A percentile compares a stretch with the other conserved stretches of the same genome.
These are phyloP conservation scores for Friedmanniomyces endolithicus DNA, from an alignment of 495 filamentous ascomycete species.

Conservation along the genomic window DNA sequence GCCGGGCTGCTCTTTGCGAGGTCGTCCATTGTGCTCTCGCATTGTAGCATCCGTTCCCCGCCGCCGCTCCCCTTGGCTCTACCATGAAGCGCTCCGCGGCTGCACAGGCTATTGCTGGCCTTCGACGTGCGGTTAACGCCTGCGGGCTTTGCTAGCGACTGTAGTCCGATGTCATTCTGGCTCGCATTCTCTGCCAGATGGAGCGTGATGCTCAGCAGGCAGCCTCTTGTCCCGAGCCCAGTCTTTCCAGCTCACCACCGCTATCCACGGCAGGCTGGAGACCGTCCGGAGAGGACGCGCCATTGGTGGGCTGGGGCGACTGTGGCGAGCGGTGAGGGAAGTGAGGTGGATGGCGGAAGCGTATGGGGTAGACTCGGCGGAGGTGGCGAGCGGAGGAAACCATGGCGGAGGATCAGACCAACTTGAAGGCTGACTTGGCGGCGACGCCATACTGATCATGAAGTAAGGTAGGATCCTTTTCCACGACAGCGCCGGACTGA, in stretches of 20 bases:
- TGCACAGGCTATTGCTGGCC: constrained; percentile 5
- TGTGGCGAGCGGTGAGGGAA: constrained; percentile 28
- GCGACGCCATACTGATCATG: neutral
- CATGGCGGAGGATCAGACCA: neutral
- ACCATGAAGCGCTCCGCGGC: constrained; percentile 18
- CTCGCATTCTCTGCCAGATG: constrained; percentile 30
- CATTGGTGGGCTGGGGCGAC: constrained; percentile 37
- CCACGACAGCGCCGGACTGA: constrained; percentile 34
- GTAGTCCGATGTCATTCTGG: constrained; percentile 25
- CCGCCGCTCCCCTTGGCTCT: neutral
- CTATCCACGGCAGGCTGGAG: constrained; percentile 39
- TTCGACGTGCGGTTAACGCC: constrained; percentile 11
- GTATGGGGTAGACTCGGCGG: constrained; percentile 29
- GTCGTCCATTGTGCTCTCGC: neutral
- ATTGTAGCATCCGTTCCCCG: neutral
- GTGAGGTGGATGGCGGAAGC: constrained; percentile 31
- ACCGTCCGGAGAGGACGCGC: constrained; percentile 35
- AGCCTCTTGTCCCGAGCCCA: constrained; percentile 26
- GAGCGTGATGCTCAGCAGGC: constrained; percentile 38
- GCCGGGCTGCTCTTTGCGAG: neutral
- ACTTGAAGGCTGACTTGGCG: no score
- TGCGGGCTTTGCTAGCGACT: constrained; percentile 27
- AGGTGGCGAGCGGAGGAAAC: constrained; percentile 31
- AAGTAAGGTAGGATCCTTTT: constrained; percentile 29
- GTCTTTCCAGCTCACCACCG: constrained; percentile 36